Evolutionary conservation across 345 rosid genomes (phyloP).

Genomic region (Clarkia xantiana): DNA sequence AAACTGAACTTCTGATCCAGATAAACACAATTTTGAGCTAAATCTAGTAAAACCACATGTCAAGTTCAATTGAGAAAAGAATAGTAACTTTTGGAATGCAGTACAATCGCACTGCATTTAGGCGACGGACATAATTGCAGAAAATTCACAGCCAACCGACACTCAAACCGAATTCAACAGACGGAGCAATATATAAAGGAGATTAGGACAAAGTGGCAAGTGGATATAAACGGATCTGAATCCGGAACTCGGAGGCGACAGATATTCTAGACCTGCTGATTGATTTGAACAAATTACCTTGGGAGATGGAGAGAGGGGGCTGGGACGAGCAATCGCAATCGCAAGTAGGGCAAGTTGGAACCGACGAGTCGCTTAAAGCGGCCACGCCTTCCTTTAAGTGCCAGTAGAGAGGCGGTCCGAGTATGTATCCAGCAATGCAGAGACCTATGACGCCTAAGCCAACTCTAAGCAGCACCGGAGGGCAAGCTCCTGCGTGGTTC

Average conservation of each 20-base stretch:
- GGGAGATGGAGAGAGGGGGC: constrained; percentile 54
- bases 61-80: no score
- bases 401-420: constrained; percentile 90
- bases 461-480: constrained; percentile 37
- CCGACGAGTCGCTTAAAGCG: constrained; percentile 27
- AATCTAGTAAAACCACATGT: no score
- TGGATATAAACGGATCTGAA: constrained; percentile 3
- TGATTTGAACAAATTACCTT: constrained; percentile 18
- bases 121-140: no score
- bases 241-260: neutral
- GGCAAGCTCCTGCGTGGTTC: constrained; percentile 20
- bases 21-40: no score
- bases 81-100: no score
- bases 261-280: constrained; percentile 5
- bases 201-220: no score
- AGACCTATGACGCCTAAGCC: constrained; percentile 38
- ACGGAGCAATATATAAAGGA: no score
- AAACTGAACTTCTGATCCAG: no score
- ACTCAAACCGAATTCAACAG: no score
- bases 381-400: constrained; percentile 62
- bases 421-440: constrained; percentile 53
- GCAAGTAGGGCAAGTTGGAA: constrained; percentile 18
- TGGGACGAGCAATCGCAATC: constrained; percentile 73
- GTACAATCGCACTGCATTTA: no score
- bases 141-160: no score